These are phyloP conservation scores for Eremochloa ophiuroides DNA, from an alignment of 176 grass and related monocot species.

Conservation along the genomic window DNA sequence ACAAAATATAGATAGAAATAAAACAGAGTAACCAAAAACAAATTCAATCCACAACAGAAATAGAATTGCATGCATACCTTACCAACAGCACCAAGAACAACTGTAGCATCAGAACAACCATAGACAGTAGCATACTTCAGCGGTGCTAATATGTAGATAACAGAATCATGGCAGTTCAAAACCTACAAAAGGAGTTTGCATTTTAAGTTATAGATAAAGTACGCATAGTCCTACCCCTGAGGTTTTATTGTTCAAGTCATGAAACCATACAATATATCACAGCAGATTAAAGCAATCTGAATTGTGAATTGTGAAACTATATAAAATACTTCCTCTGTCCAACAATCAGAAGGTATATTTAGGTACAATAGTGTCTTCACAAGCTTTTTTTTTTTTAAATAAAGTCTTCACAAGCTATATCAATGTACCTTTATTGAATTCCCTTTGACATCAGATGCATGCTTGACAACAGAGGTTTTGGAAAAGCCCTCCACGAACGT, in stretches of 20 bases:
- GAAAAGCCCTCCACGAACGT: slow-evolving; percentile 97
- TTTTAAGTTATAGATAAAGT: neutral
- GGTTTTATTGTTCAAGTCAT: slow-evolving; percentile 2
- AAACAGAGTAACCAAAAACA: neutral
- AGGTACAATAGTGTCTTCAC: neutral
- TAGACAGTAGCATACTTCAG: slow-evolving; percentile 72
- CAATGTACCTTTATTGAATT: slow-evolving; percentile 77
- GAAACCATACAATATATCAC: neutral
- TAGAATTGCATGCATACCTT: slow-evolving; percentile 50
- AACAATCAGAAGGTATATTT: neutral
- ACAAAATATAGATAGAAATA: neutral
- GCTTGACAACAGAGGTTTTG: slow-evolving; percentile 94
- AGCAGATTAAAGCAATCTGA: neutral
- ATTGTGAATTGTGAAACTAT: neutral
- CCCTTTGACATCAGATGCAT: slow-evolving; percentile 78
- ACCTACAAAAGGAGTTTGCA: slow-evolving; percentile 51
- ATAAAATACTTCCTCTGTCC: neutral
- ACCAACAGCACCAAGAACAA: slow-evolving; percentile 78
- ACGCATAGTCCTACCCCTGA: neutral
- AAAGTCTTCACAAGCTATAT: too few relatives aligned
- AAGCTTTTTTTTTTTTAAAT: too few relatives aligned
- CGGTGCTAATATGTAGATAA: slow-evolving; percentile 93
- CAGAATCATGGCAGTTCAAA: slow-evolving; percentile 96
- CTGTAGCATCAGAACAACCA: slow-evolving; percentile 74
- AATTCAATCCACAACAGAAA: neutral